phyloP scores from a whole-genome alignment of 768 basidiomycete species.

The Roridomyces roridus region DNA sequence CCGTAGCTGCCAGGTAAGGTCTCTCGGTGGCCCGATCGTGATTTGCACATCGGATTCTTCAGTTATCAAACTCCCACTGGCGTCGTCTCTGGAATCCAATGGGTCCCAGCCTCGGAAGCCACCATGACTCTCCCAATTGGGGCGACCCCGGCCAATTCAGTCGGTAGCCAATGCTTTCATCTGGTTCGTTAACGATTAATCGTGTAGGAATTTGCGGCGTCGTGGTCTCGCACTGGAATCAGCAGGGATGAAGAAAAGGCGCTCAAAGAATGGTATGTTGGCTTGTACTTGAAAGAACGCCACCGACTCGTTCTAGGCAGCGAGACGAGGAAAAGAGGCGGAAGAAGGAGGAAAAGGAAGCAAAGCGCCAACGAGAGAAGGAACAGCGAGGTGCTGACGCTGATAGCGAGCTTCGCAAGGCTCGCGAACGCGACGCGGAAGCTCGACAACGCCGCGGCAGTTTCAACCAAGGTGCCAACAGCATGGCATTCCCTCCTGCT shows the following conservation, averaged over 20 bases:
- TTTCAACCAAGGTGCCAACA: constrained; percentile 46
- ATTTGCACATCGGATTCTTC: constrained; percentile 29
- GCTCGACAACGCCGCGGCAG: constrained; percentile 60
- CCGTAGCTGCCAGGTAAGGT: constrained; percentile 73
- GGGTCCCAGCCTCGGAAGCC: constrained; percentile 72
- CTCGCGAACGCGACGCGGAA: constrained; percentile 63
- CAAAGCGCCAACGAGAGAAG: constrained; percentile 56
- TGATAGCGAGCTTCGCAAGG: constrained; percentile 61
- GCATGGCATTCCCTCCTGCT: constrained; percentile 40
- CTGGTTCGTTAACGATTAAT: constrained; percentile 1
- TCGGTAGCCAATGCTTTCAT: constrained; percentile 36
- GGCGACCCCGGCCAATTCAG: constrained; percentile 63
- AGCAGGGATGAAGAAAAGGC: constrained; percentile 46
- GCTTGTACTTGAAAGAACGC: not conserved
- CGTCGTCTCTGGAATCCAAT: constrained; percentile 68
- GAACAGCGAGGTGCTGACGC: constrained; percentile 50
- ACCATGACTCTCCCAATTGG: constrained; percentile 65
- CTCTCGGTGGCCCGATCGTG: constrained; percentile 15
- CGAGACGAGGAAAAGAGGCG: constrained; percentile 50
- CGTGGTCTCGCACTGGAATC: constrained; percentile 55
- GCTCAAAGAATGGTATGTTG: constrained; percentile 52
- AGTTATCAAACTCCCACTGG: constrained; percentile 80
- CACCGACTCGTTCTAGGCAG: constrained; percentile 42
- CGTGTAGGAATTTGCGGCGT: constrained; percentile 61
- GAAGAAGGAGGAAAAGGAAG: constrained; percentile 53